A percentile compares a stretch with the other conserved stretches of the same genome.
Conservation (phyloP, 2,329 filamentous ascomycete species). For the Aquanectria penicillioides region DNA sequence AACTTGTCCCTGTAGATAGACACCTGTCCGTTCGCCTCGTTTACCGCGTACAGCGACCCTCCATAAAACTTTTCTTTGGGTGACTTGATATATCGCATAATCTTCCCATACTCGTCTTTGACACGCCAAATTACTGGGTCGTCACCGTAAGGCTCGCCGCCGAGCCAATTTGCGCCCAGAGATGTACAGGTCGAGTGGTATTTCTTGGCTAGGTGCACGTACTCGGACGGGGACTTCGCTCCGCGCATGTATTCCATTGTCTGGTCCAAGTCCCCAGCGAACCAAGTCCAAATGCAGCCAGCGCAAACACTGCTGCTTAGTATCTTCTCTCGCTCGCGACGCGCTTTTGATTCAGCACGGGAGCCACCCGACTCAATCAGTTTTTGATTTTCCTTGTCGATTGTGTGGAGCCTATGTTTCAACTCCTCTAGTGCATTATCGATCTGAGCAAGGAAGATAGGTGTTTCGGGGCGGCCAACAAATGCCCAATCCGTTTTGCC, state of each 20-base stretch:
- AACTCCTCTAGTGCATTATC: neutral
- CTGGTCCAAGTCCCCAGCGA: neutral
- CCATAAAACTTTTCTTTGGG: neutral
- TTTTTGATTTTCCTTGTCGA: neutral
- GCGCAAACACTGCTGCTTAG: constrained; percentile 1
- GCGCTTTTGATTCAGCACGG: neutral
- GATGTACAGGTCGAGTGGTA: constrained; percentile 6
- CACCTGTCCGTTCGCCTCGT: neutral
- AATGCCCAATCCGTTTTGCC: constrained; percentile 2
- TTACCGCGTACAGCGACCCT: neutral
- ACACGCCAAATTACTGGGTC: constrained; percentile 12
- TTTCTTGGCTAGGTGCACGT: constrained; percentile 1
- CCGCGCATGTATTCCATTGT: neutral
- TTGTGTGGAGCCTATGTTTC: neutral
- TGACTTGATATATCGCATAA: neutral
- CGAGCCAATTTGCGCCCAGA: constrained; percentile 12
- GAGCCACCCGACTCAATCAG: neutral
- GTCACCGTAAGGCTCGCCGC: constrained; percentile 11
- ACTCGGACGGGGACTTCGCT: neutral
- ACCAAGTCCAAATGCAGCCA: constrained; percentile 10
- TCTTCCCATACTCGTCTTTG: neutral
- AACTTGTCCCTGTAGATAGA: neutral
- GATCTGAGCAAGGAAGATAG: neutral
- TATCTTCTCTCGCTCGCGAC: neutral
- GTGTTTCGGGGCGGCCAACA: neutral